A percentile compares a stretch with the other conserved stretches of the same genome.
Conservation (phyloP, 495 filamentous ascomycete genomes). For the Viridothelium virens region DNA sequence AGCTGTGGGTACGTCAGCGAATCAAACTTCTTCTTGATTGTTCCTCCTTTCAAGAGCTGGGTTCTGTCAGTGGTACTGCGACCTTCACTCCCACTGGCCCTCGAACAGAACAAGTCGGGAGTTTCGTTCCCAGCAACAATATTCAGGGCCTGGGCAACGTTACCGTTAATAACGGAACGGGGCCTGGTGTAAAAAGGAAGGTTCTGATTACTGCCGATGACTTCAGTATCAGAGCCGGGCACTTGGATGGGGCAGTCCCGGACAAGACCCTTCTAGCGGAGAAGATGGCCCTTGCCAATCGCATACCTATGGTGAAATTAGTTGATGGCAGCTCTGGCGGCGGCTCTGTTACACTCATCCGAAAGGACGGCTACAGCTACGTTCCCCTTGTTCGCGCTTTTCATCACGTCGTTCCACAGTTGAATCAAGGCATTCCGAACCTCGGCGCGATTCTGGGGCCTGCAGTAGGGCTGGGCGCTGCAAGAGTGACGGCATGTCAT, state of each 20-base stretch:
- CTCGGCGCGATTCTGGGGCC: constrained; percentile 55
- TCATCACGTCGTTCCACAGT: constrained; percentile 44
- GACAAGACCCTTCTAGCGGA: constrained; percentile 55
- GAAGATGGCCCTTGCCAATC: constrained; percentile 34
- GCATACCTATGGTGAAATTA: constrained; percentile 52
- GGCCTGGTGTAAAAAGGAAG: constrained; percentile 37
- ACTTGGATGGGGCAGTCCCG: constrained; percentile 51
- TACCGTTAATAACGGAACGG: not conserved
- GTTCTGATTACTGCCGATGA: constrained; percentile 56
- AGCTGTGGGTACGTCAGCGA: constrained; percentile 58
- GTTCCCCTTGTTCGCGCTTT: constrained; percentile 48
- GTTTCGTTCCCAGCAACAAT: constrained; percentile 13
- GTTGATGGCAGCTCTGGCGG: constrained; percentile 57
- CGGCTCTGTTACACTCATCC: constrained; percentile 54
- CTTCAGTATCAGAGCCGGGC: constrained; percentile 55
- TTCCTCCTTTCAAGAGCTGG: constrained; percentile 49
- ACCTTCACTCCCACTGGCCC: constrained; percentile 45
- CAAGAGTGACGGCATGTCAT: constrained; percentile 52
- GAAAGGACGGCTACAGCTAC: constrained; percentile 49
- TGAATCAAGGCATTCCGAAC: constrained; percentile 57
- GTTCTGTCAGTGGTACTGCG: constrained; percentile 52
- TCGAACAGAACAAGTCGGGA: not conserved
- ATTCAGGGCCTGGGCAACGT: constrained; percentile 42
- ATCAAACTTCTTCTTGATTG: constrained; percentile 49
- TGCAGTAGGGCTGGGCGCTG: constrained; percentile 56